phyloP scores from a whole-genome alignment of 75 land plant genomes.

The Cupressus sempervirens region DNA sequence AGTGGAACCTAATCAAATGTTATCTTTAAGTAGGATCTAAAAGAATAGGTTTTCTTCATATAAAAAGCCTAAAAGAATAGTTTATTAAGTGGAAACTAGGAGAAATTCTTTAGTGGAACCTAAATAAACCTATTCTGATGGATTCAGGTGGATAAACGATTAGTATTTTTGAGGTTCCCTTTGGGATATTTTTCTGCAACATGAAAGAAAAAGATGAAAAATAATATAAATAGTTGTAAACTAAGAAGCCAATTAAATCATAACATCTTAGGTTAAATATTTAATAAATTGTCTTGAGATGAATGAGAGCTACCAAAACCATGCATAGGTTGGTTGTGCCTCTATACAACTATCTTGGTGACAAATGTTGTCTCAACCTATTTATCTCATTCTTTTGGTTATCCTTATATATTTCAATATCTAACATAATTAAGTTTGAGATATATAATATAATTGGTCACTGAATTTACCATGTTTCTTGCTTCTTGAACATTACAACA shows the following conservation, averaged over 20 bases:
- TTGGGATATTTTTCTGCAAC: neutral
- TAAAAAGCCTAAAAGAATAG: neutral
- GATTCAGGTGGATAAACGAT: neutral
- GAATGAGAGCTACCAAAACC: neutral
- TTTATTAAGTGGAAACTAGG: no score
- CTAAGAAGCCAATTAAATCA: neutral
- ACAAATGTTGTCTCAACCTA: no score
- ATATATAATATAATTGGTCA: neutral
- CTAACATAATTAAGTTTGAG: neutral
- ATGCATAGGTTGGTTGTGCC: neutral
- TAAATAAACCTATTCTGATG: neutral
- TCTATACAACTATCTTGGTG: neutral
- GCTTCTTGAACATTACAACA: slow-evolving; percentile 42
- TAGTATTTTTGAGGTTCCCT: neutral
- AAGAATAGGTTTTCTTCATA: neutral
- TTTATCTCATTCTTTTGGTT: neutral
- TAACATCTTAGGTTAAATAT: neutral
- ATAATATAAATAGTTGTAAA: neutral
- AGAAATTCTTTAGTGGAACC: neutral
- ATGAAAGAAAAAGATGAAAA: neutral
- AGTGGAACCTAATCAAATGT: neutral
- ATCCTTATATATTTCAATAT: neutral
- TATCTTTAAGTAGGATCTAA: neutral
- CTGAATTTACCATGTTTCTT: neutral
- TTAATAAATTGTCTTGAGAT: neutral